Conservation (phyloP, 1,284 basidiomycete species). For the Moesziomyces globuligerus region DNA sequence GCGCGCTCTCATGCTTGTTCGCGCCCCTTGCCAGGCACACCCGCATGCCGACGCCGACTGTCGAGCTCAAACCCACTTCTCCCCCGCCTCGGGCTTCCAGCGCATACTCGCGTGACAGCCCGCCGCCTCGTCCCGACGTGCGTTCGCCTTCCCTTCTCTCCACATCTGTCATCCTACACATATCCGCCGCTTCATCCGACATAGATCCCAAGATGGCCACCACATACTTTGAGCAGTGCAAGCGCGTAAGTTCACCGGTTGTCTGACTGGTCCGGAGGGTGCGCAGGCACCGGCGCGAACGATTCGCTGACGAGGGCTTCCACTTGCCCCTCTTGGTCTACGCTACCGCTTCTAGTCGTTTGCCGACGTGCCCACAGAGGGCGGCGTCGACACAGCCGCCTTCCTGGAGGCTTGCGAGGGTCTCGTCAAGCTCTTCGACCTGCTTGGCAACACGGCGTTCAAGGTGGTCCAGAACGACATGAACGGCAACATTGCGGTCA, state of each 20-base stretch:
- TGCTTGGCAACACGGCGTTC: conserved; percentile 89
- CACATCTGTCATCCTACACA: background rate
- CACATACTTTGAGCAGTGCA: conserved; percentile 50
- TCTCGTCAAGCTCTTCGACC: conserved; percentile 91
- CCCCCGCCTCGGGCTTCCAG: conserved; percentile 6
- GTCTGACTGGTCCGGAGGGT: no score
- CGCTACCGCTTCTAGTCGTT: conserved; percentile 49
- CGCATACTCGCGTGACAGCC: conserved; percentile 29
- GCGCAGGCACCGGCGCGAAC: background rate
- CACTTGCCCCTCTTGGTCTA: background rate
- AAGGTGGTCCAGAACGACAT: conserved; percentile 85
- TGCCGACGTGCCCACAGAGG: conserved; percentile 82
- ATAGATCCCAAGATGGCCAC: conserved; percentile 19
- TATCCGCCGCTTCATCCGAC: background rate
- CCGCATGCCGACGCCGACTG: no score
- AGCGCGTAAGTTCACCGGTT: conserved; percentile 35
- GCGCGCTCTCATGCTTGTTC: conserved; percentile 7
- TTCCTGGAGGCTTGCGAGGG: conserved; percentile 92
- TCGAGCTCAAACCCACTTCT: no score
- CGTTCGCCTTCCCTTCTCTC: no score
- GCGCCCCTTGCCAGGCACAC: conserved; percentile 14
- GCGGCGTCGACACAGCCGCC: conserved; percentile 86
- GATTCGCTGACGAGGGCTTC: no score
- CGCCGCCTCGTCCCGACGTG: no score
- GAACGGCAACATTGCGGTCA: conserved; percentile 82